A percentile compares a stretch with the other conserved stretches of the same genome.
Evolutionary conservation across 371 early-diverging fungal species (phyloP).

Genomic region (Coemansia sp.): DNA sequence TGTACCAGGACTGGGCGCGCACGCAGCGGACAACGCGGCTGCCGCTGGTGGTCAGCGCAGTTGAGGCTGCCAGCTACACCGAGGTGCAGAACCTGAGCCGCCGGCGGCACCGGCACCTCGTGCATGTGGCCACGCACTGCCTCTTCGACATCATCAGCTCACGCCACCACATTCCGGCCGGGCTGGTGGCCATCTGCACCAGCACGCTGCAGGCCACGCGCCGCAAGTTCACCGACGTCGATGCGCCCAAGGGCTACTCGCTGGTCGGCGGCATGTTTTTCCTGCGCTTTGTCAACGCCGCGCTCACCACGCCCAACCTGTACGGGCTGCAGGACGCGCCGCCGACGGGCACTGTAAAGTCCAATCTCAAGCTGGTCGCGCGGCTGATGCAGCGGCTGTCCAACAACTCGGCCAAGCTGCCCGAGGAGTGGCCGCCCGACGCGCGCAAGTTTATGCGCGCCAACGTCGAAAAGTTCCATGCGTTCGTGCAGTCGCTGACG

Average conservation of each 20-base stretch:
- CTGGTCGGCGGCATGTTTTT: constrained; percentile 48
- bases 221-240: constrained; percentile 26
- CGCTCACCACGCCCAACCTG: constrained; percentile 35
- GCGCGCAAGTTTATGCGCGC: constrained; percentile 30
- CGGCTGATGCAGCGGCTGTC: constrained; percentile 41
- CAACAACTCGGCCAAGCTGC: constrained; percentile 35
- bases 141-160: constrained; percentile 33
- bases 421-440: constrained; percentile 42
- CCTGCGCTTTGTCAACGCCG: constrained; percentile 44
- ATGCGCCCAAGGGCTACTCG: constrained; percentile 29
- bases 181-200: constrained; percentile 37
- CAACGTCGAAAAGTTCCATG: constrained; percentile 24
- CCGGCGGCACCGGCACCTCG: constrained; percentile 38
- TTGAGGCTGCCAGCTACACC: constrained; percentile 43
- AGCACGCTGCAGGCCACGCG: constrained; percentile 29
- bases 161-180: constrained; percentile 24
- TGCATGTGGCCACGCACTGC: constrained; percentile 40
- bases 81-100: constrained; percentile 49
- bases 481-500: constrained; percentile 35
- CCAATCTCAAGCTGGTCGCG: constrained; percentile 39
- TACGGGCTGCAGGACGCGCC: constrained; percentile 28
- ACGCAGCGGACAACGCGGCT: constrained; percentile 16
- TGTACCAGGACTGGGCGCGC: constrained; percentile 47
- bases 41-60: constrained; percentile 30
- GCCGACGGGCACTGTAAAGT: constrained; percentile 22